Evolutionary conservation across 2,329 filamentous ascomycete species (phyloP), one percentile per base, ranked within the genome.

Genomic region (Dothidotthia symphoricarpi): DNA sequence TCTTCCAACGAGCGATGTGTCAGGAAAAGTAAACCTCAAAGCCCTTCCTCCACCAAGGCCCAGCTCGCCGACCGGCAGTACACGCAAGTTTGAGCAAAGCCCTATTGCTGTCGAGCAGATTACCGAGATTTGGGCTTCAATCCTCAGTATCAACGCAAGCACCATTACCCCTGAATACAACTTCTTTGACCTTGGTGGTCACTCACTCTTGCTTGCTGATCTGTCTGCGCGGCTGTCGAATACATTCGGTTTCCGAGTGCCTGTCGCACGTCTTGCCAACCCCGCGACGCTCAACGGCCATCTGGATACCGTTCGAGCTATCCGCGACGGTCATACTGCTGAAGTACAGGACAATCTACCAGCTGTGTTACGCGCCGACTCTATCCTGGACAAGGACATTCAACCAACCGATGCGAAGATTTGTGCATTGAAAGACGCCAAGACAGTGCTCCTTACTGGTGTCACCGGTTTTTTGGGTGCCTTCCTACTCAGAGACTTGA

Each of bases 161-260:
- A 72, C 77, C 14, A 78, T 90, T 16, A 85, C 83, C 35, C 57
- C 77, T 2, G 81, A 86, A 45, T 82, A 88, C 61, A 84, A 82
- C 61, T 91, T 91, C 66, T 91, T 90, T 59, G 86, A 90, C 43
- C 71, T 91, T 2, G 86, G 86, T 24, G 86, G 86, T 0, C 86
- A 91, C 64, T 89, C 85, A 0, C 69, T 91, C 36, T 81, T 81
- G 2, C 76, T 91, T n/a, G 86, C 86, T 0, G 83, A 88, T 43
- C 74, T 91, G 16, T 81, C 86, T n/a, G 81, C 81, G 16, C 79
- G 81, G 24, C 63, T 90, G 11, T 81, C 83, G 0, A 79, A 79
- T 41, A 76, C 76, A 0, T 88, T 88, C 54, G 85, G 85, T 4
- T 86, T 90, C 60, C 77, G 82, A 0, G 78, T 91, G 1, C 82